Conservation (phyloP, 2,329 filamentous ascomycete species). For the Fusarium nematophilum region DNA sequence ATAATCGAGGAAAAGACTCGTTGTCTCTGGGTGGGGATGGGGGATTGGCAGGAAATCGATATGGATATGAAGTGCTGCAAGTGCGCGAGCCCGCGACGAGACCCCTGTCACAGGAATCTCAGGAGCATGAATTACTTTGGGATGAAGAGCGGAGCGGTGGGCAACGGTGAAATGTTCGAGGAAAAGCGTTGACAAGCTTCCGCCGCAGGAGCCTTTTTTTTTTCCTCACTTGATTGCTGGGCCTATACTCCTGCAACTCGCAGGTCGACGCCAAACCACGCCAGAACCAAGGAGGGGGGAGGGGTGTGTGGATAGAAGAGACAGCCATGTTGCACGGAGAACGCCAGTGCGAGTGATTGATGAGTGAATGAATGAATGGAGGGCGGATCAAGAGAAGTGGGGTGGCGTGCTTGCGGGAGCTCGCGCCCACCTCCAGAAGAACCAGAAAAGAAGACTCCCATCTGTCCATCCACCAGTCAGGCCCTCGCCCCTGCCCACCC, state of each 20-base stretch:
- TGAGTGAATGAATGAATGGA: constrained; percentile 25
- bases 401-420: constrained; percentile 29
- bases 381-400: constrained; percentile 25
- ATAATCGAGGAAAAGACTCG: constrained; percentile 10
- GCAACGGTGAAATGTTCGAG: constrained; percentile 30
- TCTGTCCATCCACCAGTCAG: constrained; percentile 23
- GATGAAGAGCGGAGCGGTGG: constrained; percentile 42
- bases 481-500: constrained; percentile 15
- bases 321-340: neutral
- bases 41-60: constrained; percentile 32
- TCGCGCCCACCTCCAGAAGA: constrained; percentile 25
- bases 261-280: constrained; percentile 23
- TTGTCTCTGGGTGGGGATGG: constrained; percentile 5
- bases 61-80: constrained; percentile 37
- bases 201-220: constrained; percentile 15
- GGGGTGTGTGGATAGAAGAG: constrained; percentile 7
- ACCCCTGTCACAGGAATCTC: constrained; percentile 39
- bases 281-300: constrained; percentile 18
- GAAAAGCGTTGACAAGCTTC: constrained; percentile 33
- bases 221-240: constrained; percentile 25
- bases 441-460: constrained; percentile 30
- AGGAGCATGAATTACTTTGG: constrained; percentile 39
- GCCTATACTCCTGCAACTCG: constrained; percentile 32
- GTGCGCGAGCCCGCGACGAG: constrained; percentile 32
- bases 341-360: too few relatives aligned